These are phyloP conservation scores for Metrosideros polymorpha DNA, from an alignment of 441 rosid genomes.

Conservation along the genomic window DNA sequence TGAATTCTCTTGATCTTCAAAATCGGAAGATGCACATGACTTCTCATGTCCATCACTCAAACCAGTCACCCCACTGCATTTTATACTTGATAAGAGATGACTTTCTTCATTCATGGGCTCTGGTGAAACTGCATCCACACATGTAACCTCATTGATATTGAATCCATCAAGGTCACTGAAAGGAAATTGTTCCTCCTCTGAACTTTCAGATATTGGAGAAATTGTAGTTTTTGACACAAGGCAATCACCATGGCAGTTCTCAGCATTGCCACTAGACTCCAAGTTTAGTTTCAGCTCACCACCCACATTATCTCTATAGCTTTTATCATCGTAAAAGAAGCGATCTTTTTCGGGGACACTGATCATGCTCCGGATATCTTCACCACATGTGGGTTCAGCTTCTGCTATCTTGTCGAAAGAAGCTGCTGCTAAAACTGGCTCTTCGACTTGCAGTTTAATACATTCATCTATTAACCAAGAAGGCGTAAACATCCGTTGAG, in stretches of 20 bases:
- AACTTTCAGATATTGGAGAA: conserved; percentile 28
- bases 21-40: conserved; percentile 12
- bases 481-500: conserved; percentile 9
- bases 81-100: conserved; percentile 3
- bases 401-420: conserved; percentile 6
- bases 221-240: conserved; percentile 17
- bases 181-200: conserved; percentile 68
- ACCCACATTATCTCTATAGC: not conserved
- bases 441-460: conserved; percentile 11
- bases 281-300: conserved; percentile 13
- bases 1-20: conserved; percentile 12
- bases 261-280: conserved; percentile 14
- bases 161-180: conserved; percentile 58
- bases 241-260: conserved; percentile 13
- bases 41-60: conserved; percentile 8
- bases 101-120: conserved; percentile 17
- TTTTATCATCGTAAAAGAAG: conserved; percentile 20
- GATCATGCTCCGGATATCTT: conserved; percentile 11
- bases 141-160: conserved; percentile 13
- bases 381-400: conserved; percentile 12
- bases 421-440: conserved; percentile 5
- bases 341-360: conserved; percentile 14
- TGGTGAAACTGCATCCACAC: conserved; percentile 11
- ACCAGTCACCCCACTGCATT: conserved; percentile 14
- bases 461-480: not conserved